These are phyloP conservation scores for Crithidia bombi DNA, from an alignment of 208 protist genomes.

Conservation along the genomic window DNA sequence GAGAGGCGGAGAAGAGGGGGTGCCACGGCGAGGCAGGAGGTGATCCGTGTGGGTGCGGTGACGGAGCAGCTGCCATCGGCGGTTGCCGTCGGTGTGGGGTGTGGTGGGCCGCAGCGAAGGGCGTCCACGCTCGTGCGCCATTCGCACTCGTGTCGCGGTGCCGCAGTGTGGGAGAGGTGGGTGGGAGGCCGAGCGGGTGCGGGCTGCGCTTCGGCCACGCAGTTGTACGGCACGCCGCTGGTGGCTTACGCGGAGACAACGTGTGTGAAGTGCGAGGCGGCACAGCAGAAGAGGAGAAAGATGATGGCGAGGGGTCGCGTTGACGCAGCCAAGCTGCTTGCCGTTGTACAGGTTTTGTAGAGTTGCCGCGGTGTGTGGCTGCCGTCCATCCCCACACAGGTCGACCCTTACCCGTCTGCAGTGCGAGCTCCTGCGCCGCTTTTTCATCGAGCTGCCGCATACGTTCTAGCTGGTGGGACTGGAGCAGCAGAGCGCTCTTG, in stretches of 20 bases:
- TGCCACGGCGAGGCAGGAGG: slow-evolving; percentile 16
- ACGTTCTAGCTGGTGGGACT: slow-evolving; percentile 6
- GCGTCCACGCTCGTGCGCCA: not conserved
- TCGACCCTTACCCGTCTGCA: not conserved
- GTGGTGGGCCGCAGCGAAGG: not conserved
- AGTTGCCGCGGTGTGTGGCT: not conserved
- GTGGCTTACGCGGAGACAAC: too few relatives aligned
- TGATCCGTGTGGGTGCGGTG: not conserved
- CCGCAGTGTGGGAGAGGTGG: slow-evolving; percentile 3
- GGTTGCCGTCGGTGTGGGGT: not conserved
- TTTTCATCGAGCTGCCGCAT: not conserved
- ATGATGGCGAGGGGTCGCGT: not conserved
- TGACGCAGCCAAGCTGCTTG: not conserved
- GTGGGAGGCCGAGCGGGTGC: slow-evolving; percentile 1
- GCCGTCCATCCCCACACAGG: not conserved
- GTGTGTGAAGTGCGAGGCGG: not conserved
- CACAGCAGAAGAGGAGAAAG: not conserved
- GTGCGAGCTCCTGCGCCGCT: not conserved
- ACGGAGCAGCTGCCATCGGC: not conserved
- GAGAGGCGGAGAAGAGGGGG: slow-evolving; percentile 12
- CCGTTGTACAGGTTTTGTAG: not conserved
- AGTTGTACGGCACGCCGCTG: not conserved
- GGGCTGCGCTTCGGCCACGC: not conserved
- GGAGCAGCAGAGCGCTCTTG: slow-evolving; percentile 25
- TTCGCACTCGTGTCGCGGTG: not conserved